Evolutionary conservation across 306 rosid genomes (phyloP).

Genomic region (Potentilla sterilis): DNA sequence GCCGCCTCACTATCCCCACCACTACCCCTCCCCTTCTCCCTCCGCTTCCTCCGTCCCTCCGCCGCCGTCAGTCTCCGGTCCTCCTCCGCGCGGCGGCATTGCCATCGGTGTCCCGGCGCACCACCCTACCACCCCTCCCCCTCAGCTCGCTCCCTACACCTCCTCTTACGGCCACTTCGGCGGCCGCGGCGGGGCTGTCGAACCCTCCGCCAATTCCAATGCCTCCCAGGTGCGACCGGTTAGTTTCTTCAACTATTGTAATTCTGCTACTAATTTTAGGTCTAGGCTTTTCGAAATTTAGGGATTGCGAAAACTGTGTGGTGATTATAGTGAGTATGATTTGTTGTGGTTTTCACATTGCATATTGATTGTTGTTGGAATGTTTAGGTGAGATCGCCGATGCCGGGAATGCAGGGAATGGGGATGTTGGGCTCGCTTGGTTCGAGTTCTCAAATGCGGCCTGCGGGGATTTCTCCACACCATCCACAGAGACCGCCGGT

Average conservation of each 20-base stretch:
- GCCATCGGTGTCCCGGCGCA: constrained; percentile 83
- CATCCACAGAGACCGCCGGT: constrained; percentile 70
- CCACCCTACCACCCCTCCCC: constrained; percentile 43
- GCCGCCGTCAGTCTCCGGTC: constrained; percentile 37
- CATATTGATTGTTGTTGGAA: constrained; percentile 22
- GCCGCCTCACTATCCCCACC: constrained; percentile 50
- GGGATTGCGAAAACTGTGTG: not conserved
- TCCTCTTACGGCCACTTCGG: constrained; percentile 83
- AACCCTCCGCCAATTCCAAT: constrained; percentile 48
- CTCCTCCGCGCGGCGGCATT: constrained; percentile 55
- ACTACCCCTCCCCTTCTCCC: constrained; percentile 45
- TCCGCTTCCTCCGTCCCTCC: constrained; percentile 41
- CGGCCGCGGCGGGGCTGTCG: constrained; percentile 69
- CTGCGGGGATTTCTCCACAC: constrained; percentile 53
- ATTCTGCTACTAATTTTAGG: not conserved
- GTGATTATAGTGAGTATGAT: not conserved
- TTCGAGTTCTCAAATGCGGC: constrained; percentile 73
- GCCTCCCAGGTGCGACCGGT: constrained; percentile 51
- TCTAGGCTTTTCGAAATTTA: not conserved
- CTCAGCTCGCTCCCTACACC: constrained; percentile 48
- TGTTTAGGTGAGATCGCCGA: constrained; percentile 57
- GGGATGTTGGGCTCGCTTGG: constrained; percentile 78
- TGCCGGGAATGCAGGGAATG: constrained; percentile 65
- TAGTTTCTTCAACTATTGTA: not conserved
- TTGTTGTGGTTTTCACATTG: not conserved